phyloP scores from a whole-genome alignment of 2,329 filamentous ascomycete species.

The Claviceps arundinis region DNA sequence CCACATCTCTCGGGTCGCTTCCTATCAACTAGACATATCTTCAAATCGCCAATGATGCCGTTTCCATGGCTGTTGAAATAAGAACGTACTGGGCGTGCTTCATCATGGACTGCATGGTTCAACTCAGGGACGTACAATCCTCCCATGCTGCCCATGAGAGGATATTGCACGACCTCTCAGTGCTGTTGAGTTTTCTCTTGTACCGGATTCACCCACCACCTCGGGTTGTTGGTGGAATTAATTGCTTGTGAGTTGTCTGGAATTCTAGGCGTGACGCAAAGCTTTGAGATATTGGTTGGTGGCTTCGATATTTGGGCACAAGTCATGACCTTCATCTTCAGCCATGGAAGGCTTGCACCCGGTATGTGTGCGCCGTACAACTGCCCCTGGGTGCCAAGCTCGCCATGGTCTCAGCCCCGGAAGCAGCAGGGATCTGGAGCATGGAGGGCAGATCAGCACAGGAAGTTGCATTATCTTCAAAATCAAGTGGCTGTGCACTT shows the following conservation, averaged over 20 bases:
- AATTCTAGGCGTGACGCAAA: constrained; percentile 14
- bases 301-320: constrained; percentile 31
- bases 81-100: constrained; percentile 32
- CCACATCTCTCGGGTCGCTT: too few species aligned
- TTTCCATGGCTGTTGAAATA: constrained; percentile 18
- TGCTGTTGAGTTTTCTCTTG: constrained; percentile 26
- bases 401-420: constrained; percentile 20
- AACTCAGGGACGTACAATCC: constrained; percentile 27
- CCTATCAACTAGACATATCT: too few species aligned
- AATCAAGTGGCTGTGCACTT: constrained; percentile 25
- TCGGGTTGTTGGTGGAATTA: constrained; percentile 1
- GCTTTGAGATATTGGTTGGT: constrained; percentile 24
- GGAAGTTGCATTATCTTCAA: constrained; percentile 22
- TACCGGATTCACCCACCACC: constrained; percentile 12
- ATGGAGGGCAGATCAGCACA: constrained; percentile 24
- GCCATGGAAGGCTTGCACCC: constrained; percentile 26
- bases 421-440: constrained; percentile 13
- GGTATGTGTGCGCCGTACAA: constrained; percentile 25
- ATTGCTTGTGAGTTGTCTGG: constrained; percentile 5
- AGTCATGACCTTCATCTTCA: constrained; percentile 28
- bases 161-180: constrained; percentile 18
- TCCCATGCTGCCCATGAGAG: constrained; percentile 23
- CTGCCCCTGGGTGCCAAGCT: constrained; percentile 24
- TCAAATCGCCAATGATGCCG: too few species aligned
- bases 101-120: constrained; percentile 29